Percentiles rank a stretch among this genome's conserved stretches.
phyloP scores from a whole-genome alignment of 306 rosid species.

The Corylus americana region DNA sequence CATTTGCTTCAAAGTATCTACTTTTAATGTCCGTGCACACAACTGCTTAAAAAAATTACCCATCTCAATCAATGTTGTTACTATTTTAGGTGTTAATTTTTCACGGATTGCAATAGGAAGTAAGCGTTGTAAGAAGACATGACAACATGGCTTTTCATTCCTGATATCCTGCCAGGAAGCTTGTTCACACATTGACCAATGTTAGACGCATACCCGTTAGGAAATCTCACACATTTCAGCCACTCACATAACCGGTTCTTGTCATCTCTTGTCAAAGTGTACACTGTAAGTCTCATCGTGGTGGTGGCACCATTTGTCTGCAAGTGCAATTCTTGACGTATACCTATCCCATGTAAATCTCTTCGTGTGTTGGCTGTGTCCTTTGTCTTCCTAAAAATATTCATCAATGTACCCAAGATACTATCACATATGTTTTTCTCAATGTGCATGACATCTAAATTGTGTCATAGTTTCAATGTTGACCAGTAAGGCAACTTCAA shows the following conservation, averaged over 20 bases:
- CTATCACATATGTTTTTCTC: no score
- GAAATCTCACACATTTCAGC: neutral
- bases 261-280: neutral
- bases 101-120: neutral
- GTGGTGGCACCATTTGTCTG: no score
- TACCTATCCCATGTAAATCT: neutral
- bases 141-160: constrained; percentile 1
- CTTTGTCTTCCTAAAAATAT: neutral
- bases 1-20: no score
- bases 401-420: no score
- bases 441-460: no score
- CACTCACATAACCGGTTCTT: neutral
- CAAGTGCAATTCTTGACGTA: neutral
- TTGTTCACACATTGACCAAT: neutral
- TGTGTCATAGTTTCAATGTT: no score
- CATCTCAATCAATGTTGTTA: neutral
- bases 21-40: no score
- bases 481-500: no score
- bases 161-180: neutral
- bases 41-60: no score
- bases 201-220: no score
- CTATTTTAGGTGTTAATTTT: neutral
- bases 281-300: neutral
- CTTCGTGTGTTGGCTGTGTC: neutral
- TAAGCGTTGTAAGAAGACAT: constrained; percentile 1